These are phyloP conservation scores for Aspergillus egyptiacus DNA, from an alignment of 495 filamentous ascomycete genomes.

Conservation along the genomic window DNA sequence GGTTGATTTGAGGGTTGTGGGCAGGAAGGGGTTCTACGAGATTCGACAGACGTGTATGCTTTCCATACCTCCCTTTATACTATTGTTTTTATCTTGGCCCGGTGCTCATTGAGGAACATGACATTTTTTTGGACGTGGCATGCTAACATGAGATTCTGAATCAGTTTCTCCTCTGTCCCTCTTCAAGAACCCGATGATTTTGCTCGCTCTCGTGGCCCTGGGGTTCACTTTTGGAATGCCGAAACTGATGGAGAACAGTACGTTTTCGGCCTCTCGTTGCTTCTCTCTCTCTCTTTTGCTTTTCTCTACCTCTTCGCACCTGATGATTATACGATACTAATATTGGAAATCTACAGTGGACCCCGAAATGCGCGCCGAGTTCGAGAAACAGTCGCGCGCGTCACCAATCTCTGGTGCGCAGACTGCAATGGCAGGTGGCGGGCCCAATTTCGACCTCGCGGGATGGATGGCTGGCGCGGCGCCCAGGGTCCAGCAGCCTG, in stretches of 20 bases:
- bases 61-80: background rate
- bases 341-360: conserved; percentile 59
- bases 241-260: conserved; percentile 92
- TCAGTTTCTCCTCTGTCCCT: conserved; percentile 59
- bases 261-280: conserved; percentile 29
- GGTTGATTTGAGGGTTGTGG: conserved; percentile 58
- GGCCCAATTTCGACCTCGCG: conserved; percentile 72
- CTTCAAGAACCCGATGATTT: conserved; percentile 90
- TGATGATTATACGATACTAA: background rate
- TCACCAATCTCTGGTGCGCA: conserved; percentile 52
- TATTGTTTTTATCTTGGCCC: background rate
- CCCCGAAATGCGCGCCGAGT: conserved; percentile 85
- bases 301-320: too few species aligned
- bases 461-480: conserved; percentile 64
- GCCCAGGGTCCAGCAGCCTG: conserved; percentile 23
- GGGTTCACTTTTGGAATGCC: conserved; percentile 82
- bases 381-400: conserved; percentile 80
- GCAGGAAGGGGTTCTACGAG: conserved; percentile 64
- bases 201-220: conserved; percentile 77
- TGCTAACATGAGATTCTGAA: conserved; percentile 3
- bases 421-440: conserved; percentile 36
- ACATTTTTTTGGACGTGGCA: background rate
- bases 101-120: background rate
- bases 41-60: conserved; percentile 63
- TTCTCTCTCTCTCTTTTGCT: background rate